Evolutionary conservation across 345 rosid species (phyloP).

Genomic region (Brassica nigra): DNA sequence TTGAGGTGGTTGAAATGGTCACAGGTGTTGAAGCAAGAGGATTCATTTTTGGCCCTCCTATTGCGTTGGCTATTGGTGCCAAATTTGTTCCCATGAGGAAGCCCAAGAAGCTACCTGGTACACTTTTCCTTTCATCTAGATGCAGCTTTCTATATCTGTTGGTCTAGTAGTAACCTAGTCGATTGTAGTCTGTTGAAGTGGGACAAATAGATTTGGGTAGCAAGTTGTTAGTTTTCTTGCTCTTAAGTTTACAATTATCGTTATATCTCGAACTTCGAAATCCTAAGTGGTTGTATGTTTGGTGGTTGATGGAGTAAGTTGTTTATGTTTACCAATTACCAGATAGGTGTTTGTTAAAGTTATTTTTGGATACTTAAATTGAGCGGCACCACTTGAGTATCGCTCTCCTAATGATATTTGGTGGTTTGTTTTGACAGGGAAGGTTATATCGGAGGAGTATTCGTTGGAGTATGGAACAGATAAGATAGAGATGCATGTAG

Average conservation of each 20-base stretch:
- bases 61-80: slow-evolving; percentile 98
- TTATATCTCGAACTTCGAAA: background rate
- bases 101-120: slow-evolving; percentile 97
- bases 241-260: background rate
- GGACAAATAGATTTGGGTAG: background rate
- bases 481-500: slow-evolving; percentile 95
- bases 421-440: slow-evolving; percentile 49
- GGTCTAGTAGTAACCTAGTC: too few species aligned
- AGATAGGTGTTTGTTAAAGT: background rate
- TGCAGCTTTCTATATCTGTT: too few species aligned
- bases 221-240: background rate
- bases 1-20: background rate
- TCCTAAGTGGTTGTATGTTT: background rate
- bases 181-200: too few species aligned
- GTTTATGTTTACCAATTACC: background rate
- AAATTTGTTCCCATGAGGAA: slow-evolving; percentile 98
- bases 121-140: background rate
- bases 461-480: slow-evolving; percentile 97
- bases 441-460: slow-evolving; percentile 88
- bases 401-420: background rate
- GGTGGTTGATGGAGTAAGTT: background rate
- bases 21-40: slow-evolving; percentile 98
- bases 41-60: slow-evolving; percentile 98
- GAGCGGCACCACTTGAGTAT: background rate
- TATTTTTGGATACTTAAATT: background rate